These are phyloP conservation scores for Neolentinus lepideus DNA, from an alignment of 1,284 basidiomycete genomes.

Conservation along the genomic window DNA sequence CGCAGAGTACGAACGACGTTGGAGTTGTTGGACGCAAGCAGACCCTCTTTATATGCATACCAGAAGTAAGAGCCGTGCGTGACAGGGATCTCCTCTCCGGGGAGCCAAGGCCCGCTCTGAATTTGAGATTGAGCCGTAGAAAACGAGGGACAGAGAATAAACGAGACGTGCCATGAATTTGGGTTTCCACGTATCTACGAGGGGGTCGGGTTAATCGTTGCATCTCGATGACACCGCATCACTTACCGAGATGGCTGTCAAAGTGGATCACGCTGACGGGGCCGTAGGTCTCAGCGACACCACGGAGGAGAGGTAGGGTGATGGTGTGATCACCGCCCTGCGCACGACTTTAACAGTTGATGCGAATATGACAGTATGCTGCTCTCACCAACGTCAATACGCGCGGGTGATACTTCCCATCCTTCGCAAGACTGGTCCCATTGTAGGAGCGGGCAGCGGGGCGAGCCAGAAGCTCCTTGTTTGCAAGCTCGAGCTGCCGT, in stretches of 20 bases:
- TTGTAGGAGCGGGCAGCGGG: constrained; percentile 15
- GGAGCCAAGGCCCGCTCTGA: constrained; percentile 22
- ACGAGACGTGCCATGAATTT: constrained; percentile 8
- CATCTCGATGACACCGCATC: background rate
- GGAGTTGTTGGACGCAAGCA: constrained; percentile 27
- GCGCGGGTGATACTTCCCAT: constrained; percentile 27
- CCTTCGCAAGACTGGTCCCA: constrained; percentile 22
- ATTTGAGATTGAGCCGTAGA: background rate
- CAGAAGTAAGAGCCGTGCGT: constrained; percentile 34
- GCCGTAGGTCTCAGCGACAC: constrained; percentile 28
- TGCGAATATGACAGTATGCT: background rate
- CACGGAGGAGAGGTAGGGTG: constrained; percentile 29
- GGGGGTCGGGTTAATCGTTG: background rate
- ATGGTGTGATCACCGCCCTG: constrained; percentile 35
- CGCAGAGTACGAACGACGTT: constrained; percentile 25
- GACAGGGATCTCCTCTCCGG: constrained; percentile 26
- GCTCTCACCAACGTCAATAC: constrained; percentile 25
- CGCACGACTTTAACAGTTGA: background rate
- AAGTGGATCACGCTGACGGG: constrained; percentile 34
- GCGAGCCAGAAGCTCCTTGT: constrained; percentile 18
- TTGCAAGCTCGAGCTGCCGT: constrained; percentile 26
- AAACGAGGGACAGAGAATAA: constrained; percentile 5
- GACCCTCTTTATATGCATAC: constrained; percentile 30
- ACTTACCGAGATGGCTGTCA: constrained; percentile 28
- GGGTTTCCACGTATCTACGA: constrained; percentile 25